A percentile compares a stretch with the other conserved stretches of the same genome.
These are phyloP conservation scores for Aspergillus sojae DNA, from an alignment of 2,329 filamentous ascomycete genomes.

Conservation along the genomic window DNA sequence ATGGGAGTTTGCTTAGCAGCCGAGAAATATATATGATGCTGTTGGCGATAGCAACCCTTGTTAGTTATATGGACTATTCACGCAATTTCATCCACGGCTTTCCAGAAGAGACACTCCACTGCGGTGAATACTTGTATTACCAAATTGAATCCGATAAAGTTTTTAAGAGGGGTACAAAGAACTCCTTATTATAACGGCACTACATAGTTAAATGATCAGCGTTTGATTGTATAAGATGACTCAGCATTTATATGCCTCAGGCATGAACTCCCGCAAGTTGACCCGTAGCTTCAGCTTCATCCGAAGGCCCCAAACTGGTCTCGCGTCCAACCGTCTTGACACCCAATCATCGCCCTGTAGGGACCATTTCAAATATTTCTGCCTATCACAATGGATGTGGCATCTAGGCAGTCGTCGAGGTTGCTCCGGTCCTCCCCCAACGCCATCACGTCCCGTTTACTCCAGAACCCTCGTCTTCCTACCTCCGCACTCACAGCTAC, in stretches of 20 bases:
- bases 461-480: slow-evolving; percentile 26
- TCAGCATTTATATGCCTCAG: slow-evolving; percentile 29
- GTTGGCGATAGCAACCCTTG: no score
- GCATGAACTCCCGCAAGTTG: slow-evolving; percentile 15
- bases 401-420: slow-evolving; percentile 38
- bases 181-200: background rate
- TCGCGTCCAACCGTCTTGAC: background rate
- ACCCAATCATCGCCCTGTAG: background rate
- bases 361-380: background rate
- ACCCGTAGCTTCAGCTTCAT: slow-evolving; percentile 18
- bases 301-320: slow-evolving; percentile 21
- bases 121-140: background rate
- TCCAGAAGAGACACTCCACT: background rate
- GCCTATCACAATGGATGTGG: slow-evolving; percentile 39
- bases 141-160: background rate
- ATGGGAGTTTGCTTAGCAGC: no score
- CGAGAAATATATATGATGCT: no score
- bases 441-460: slow-evolving; percentile 24
- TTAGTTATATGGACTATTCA: no score
- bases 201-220: background rate
- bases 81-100: background rate
- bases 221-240: slow-evolving; percentile 8
- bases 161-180: background rate
- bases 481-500: slow-evolving; percentile 22
- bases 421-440: slow-evolving; percentile 33